Percentiles rank a stretch among this genome's conserved stretches.
Conservation (phyloP, 2,329 filamentous ascomycete species). For the Plenodomus tracheiphilus region DNA sequence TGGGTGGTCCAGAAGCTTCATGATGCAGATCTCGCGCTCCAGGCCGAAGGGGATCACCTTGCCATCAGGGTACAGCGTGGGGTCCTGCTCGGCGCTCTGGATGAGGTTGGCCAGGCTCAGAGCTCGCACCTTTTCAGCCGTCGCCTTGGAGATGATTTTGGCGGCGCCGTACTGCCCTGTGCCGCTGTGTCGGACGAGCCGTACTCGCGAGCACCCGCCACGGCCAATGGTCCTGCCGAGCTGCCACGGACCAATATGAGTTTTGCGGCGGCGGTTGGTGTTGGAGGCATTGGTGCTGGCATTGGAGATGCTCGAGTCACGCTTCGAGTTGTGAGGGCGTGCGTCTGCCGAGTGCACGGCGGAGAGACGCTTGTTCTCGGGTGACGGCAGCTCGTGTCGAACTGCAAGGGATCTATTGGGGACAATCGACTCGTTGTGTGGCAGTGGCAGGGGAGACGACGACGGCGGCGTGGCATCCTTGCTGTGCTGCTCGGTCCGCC, state of each 20-base stretch:
- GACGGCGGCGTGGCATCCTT: conserved; percentile 16
- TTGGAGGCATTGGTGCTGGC: conserved; percentile 58
- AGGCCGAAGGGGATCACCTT: conserved; percentile 83
- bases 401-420: conserved; percentile 50
- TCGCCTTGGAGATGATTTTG: conserved; percentile 87
- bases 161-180: conserved; percentile 85
- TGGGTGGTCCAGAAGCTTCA: conserved; percentile 93
- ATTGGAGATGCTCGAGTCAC: conserved; percentile 58
- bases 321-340: conserved; percentile 52
- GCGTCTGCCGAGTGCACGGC: conserved; percentile 52
- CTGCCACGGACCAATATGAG: conserved; percentile 91
- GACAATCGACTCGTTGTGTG: conserved; percentile 51
- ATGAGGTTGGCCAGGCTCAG: conserved; percentile 85
- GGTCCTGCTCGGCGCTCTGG: conserved; percentile 65
- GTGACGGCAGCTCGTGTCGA: conserved; percentile 44
- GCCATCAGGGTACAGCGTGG: conserved; percentile 58
- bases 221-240: conserved; percentile 86
- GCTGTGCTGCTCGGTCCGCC: conserved; percentile 23
- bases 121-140: conserved; percentile 78
- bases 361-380: conserved; percentile 55
- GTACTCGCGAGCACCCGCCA: conserved; percentile 85
- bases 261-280: conserved; percentile 60
- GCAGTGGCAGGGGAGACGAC: conserved; percentile 27
- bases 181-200: conserved; percentile 76
- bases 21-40: conserved; percentile 92